Evolutionary conservation across 2,329 filamentous ascomycete species (phyloP), one percentile per base, ranked within the genome.

Genomic region (Nothopassalora personata): DNA sequence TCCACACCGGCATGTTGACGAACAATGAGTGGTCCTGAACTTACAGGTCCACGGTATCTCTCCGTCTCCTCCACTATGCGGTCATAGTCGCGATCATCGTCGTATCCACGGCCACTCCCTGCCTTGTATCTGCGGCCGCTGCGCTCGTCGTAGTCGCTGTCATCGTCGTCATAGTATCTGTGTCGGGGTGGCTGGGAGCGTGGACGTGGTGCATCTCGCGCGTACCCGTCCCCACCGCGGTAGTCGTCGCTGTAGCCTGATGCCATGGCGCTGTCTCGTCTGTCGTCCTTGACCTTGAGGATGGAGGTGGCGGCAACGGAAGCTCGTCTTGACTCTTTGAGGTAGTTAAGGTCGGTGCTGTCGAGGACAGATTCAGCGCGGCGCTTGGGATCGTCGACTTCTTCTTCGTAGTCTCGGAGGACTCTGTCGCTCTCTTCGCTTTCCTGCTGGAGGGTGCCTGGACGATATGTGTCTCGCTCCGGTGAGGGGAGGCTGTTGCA

Each of bases 101-200:
- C 66, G 45, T 70, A 70, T 49, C 69, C 65, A 53, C 67, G 59
- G 30, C 61, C 65, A 50, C 59, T 43, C 53, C 28, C 47, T 28
- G 59, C 53, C 34, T 60, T 60, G 57, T 66, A 60, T 31, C 65
- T 50, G 50, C 64, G 52, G 31, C 67, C 66, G 39, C 57, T 62
- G 18, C 68, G 68, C 57, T 72, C 70, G 39, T 70, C 68, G 50
- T 71, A 69, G 59, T 70, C 69, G 61, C 68, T 70, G 43, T 68
- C 68, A 15, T 66, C 66, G 47, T 67, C 65, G 56, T 69, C 66
- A 58, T 71, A 69, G 60, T 68, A 68, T 43, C 64, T 55, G 43
- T 59, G 62, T 19, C 64, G 56, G 15, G 68, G 65, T 9, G 70
- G 67, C 48, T 70, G 67, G n/a, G 63, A 66, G 58, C 67, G 65